A percentile compares a stretch with the other conserved stretches of the same genome.
Evolutionary conservation across 192 early-diverging fungal genomes (phyloP).

Genomic region (Kickxella alabastrina): DNA sequence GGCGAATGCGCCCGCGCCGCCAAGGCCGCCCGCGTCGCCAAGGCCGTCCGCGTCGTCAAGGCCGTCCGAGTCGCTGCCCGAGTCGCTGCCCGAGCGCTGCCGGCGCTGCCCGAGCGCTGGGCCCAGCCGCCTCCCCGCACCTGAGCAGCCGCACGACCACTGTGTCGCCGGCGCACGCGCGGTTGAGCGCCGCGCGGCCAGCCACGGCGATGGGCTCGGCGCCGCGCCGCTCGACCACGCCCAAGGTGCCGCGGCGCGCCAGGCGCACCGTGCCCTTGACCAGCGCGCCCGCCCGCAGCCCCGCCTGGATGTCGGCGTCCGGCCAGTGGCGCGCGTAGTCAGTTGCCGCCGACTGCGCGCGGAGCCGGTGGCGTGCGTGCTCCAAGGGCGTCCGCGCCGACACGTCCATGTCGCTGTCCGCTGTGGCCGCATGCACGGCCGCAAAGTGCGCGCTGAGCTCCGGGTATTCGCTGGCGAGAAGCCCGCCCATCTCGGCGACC

Average conservation of each 20-base stretch:
- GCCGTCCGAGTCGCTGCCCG: no score
- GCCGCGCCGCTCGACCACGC: conserved; percentile 29
- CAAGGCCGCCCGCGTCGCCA: neutral
- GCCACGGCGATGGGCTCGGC: conserved; percentile 57
- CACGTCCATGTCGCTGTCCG: conserved; percentile 52
- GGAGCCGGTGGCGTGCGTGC: conserved; percentile 31
- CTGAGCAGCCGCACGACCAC: conserved; percentile 62
- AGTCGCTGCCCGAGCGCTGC: no score
- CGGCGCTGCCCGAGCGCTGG: no score
- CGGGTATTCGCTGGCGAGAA: conserved; percentile 43
- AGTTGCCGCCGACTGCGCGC: conserved; percentile 17
- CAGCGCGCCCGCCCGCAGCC: conserved; percentile 37
- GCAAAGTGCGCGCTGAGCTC: conserved; percentile 49
- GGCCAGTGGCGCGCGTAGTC: conserved; percentile 17
- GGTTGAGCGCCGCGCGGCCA: conserved; percentile 55
- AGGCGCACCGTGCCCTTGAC: conserved; percentile 40
- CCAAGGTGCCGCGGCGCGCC: conserved; percentile 12
- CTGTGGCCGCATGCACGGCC: conserved; percentile 54
- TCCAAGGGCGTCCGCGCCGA: conserved; percentile 25
- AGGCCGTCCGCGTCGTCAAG: no score
- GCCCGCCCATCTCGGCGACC: conserved; percentile 42
- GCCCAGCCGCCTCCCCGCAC: neutral
- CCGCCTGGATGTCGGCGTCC: conserved; percentile 26
- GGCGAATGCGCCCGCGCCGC: neutral
- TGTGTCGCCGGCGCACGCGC: conserved; percentile 56